A percentile compares a stretch with the other conserved stretches of the same genome.
Evolutionary conservation across 2,329 filamentous ascomycete genomes (phyloP).

Genomic region (Cladosporium sp.): DNA sequence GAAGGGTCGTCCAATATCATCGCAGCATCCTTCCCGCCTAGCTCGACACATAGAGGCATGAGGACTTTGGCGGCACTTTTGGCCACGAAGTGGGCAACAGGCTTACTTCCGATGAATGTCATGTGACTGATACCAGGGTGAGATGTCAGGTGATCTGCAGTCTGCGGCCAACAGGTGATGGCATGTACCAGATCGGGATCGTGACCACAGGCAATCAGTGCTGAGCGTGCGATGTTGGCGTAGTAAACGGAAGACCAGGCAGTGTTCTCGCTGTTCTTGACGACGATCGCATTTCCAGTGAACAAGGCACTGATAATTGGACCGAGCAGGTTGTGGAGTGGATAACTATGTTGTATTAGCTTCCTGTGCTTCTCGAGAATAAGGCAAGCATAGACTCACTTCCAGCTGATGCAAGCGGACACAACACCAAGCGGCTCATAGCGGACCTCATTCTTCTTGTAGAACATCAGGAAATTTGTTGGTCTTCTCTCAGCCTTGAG

Average conservation of each 20-base stretch:
- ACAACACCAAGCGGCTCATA: conserved; percentile 95
- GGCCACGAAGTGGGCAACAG: conserved; percentile 85
- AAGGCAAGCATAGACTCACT: conserved; percentile 52
- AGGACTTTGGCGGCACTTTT: conserved; percentile 80
- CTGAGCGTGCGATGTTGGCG: conserved; percentile 72
- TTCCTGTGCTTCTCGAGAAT: background rate
- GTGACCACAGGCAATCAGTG: conserved; percentile 80
- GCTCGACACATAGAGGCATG: conserved; percentile 86
- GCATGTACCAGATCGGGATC: conserved; percentile 80
- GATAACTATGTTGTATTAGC: conserved; percentile 29
- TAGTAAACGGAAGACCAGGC: conserved; percentile 92
- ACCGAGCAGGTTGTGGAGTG: conserved; percentile 89
- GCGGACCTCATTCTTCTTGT: conserved; percentile 86
- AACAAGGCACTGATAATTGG: conserved; percentile 91
- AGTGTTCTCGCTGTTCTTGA: conserved; percentile 94
- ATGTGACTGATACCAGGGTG: conserved; percentile 84
- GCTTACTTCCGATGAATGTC: conserved; percentile 90
- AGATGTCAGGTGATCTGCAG: conserved; percentile 78
- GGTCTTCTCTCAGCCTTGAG: conserved; percentile 71
- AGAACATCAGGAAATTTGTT: conserved; percentile 90
- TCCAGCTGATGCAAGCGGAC: conserved; percentile 92
- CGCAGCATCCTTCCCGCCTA: conserved; percentile 93
- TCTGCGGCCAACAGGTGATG: conserved; percentile 83
- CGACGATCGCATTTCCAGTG: conserved; percentile 84
- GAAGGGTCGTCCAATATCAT: conserved; percentile 80